Conservation (phyloP, 805 yeast genomes). For the Saitoella complicata region DNA sequence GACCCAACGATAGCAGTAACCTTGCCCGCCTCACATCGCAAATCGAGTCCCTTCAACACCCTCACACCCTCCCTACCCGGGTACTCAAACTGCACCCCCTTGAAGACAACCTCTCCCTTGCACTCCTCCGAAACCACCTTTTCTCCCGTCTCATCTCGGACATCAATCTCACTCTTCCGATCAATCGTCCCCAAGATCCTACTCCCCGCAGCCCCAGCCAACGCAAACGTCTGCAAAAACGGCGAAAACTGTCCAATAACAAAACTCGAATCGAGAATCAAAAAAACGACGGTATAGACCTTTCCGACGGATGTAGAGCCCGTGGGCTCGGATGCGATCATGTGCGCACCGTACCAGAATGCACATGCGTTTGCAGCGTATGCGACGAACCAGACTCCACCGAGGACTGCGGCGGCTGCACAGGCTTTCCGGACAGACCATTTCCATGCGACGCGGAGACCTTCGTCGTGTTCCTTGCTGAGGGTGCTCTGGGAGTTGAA, state of each 20-base stretch:
- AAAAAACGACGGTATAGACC: constrained; percentile 16
- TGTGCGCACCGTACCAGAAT: constrained; percentile 16
- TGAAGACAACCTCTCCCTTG: constrained; percentile 57
- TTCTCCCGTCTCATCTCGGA: constrained; percentile 14
- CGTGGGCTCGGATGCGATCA: constrained; percentile 8
- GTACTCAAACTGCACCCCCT: constrained; percentile 79
- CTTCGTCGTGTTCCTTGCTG: not conserved
- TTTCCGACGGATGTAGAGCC: constrained; percentile 10
- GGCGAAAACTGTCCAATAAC: constrained; percentile 27
- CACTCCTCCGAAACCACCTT: constrained; percentile 12
- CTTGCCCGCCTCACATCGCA: constrained; percentile 71
- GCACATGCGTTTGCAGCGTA: constrained; percentile 17
- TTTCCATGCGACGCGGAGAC: not conserved
- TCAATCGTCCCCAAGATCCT: constrained; percentile 26
- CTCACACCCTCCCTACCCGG: constrained; percentile 64
- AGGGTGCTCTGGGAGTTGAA: not conserved
- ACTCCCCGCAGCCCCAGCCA: constrained; percentile 25
- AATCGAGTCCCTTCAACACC: constrained; percentile 59
- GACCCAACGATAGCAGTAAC: constrained; percentile 94
- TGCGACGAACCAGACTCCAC: constrained; percentile 12
- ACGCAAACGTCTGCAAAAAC: constrained; percentile 22
- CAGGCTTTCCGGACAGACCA: not conserved
- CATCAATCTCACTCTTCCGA: constrained; percentile 24
- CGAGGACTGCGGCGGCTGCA: constrained; percentile 20
- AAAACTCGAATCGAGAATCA: constrained; percentile 28